phyloP scores from a whole-genome alignment of 495 filamentous ascomycete genomes.

The Schizothecium vesticola region DNA sequence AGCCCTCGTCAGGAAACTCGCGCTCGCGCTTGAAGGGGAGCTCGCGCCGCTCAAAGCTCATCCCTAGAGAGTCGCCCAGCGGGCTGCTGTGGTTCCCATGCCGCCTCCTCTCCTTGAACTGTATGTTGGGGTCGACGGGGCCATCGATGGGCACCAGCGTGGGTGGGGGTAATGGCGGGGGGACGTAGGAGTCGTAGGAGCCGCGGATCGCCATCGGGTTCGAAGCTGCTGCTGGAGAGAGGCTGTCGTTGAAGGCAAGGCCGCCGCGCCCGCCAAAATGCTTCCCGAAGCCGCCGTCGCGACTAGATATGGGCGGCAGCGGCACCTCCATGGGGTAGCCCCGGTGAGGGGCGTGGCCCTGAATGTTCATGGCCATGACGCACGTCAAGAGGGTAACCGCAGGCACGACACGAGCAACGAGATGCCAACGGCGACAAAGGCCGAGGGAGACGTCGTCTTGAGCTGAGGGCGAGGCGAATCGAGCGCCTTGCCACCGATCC shows the following conservation, averaged over 20 bases:
- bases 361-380: slow-evolving; percentile 28
- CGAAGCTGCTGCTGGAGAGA: slow-evolving; percentile 30
- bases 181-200: slow-evolving; percentile 21
- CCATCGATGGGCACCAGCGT: slow-evolving; percentile 35
- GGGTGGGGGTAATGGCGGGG: slow-evolving; percentile 49
- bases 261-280: slow-evolving; percentile 15
- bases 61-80: slow-evolving; percentile 25
- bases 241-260: slow-evolving; percentile 20
- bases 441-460: background rate
- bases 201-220: slow-evolving; percentile 35
- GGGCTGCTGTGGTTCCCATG: slow-evolving; percentile 16
- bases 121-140: slow-evolving; percentile 29
- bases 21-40: slow-evolving; percentile 19
- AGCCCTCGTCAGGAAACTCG: slow-evolving; percentile 46
- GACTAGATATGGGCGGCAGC: slow-evolving; percentile 30
- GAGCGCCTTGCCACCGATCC: slow-evolving; percentile 12
- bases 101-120: slow-evolving; percentile 24
- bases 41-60: slow-evolving; percentile 21
- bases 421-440: background rate
- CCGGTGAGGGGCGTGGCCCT: slow-evolving; percentile 16
- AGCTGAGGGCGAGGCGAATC: slow-evolving; percentile 7
- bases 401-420: background rate
- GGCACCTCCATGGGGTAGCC: slow-evolving; percentile 17
- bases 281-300: slow-evolving; percentile 13
- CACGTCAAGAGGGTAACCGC: background rate